Percentiles rank a stretch among this genome's conserved stretches.
Evolutionary conservation across 1,139 yeast genomes (phyloP).

Genomic region (Magnusiomyces ingens): DNA sequence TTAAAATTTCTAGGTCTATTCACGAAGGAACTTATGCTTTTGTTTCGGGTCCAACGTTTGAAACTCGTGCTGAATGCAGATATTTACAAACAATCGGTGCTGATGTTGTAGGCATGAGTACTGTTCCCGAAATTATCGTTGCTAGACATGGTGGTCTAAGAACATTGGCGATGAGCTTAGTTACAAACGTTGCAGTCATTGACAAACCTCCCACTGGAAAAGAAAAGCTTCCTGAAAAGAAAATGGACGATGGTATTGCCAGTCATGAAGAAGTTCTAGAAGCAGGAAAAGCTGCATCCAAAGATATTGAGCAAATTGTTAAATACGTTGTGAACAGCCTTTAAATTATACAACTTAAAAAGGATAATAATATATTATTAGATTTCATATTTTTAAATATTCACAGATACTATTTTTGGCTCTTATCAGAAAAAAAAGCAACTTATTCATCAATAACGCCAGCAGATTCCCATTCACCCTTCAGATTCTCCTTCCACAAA

Average conservation of each 20-base stretch:
- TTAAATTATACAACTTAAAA: slow-evolving; percentile 7
- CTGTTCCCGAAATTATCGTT: slow-evolving; percentile 90
- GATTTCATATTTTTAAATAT: too few species aligned
- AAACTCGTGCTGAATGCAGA: slow-evolving; percentile 87
- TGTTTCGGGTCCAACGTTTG: slow-evolving; percentile 93
- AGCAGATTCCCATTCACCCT: slow-evolving; percentile 94
- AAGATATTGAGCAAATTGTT: slow-evolving; percentile 67
- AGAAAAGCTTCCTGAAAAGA: slow-evolving; percentile 35
- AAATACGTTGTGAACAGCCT: slow-evolving; percentile 51
- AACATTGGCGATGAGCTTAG: slow-evolving; percentile 77
- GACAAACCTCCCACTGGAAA: slow-evolving; percentile 72
- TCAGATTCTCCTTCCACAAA: slow-evolving; percentile 90
- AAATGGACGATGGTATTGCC: slow-evolving; percentile 59
- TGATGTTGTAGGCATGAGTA: slow-evolving; percentile 96
- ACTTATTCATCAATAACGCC: slow-evolving; percentile 80
- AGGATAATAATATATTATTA: too few species aligned
- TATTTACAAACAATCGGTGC: slow-evolving; percentile 69
- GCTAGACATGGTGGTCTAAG: slow-evolving; percentile 83
- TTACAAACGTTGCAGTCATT: slow-evolving; percentile 76
- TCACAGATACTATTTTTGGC: too few species aligned
- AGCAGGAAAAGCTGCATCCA: slow-evolving; percentile 72
- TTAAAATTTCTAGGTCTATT: slow-evolving; percentile 51
- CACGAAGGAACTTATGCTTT: slow-evolving; percentile 85
- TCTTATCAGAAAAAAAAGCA: too few species aligned
- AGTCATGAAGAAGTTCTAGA: slow-evolving; percentile 84